Percentiles rank a stretch among this genome's conserved stretches.
These are phyloP conservation scores for Rhododendron molle DNA, from an alignment of 148 eudicot species.

Conservation along the genomic window DNA sequence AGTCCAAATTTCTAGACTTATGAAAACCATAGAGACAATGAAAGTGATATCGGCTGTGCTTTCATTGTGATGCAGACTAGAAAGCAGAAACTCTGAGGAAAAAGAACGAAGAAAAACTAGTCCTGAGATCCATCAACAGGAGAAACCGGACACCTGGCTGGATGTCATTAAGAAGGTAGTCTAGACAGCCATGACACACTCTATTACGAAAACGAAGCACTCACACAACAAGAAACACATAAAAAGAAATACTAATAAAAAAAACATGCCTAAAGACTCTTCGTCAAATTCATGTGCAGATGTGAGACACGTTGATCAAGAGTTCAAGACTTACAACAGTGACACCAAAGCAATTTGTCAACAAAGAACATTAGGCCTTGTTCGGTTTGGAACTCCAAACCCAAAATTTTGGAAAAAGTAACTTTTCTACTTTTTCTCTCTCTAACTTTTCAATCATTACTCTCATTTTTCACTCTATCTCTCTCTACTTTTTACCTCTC, in stretches of 20 bases:
- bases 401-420: too few relatives aligned
- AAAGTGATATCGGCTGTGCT: not conserved
- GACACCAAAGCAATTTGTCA: not conserved
- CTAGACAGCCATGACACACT: not conserved
- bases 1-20: not conserved
- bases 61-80: not conserved
- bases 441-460: too few relatives aligned
- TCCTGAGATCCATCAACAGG: not conserved
- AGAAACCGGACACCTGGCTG: not conserved
- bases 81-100: not conserved
- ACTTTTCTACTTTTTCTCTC: too few relatives aligned
- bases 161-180: not conserved
- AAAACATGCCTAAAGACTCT: not conserved
- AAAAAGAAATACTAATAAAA: not conserved
- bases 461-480: too few relatives aligned
- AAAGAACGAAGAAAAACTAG: not conserved
- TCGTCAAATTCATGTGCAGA: not conserved
- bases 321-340: not conserved
- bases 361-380: not conserved
- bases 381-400: too few relatives aligned
- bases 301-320: not conserved
- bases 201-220: not conserved
- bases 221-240: not conserved
- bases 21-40: not conserved
- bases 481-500: too few relatives aligned